Base-by-base conservation (phyloP, 331 rosid species). In the Malus hybrid region DNA sequence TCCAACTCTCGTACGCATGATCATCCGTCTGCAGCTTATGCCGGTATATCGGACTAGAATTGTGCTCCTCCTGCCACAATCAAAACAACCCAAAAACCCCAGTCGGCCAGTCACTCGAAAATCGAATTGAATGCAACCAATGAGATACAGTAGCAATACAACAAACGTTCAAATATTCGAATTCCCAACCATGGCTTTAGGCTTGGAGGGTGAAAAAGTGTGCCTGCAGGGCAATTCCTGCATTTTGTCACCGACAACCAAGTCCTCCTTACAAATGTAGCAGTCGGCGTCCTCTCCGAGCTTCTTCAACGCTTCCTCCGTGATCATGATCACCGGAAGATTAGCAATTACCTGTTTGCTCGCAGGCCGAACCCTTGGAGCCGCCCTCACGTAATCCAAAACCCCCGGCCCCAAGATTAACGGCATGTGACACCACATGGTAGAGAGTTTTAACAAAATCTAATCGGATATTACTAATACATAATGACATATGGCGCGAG, bases 221-320 rank as follows among this genome's bases (percentile, higher is more conserved):
- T 94, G 99, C 85, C 83, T 94, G 99, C 97, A 94, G 60, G 99
- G 99, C 81, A 95, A 72, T 82, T 92, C 99, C 77, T 90, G 93
- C 97, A 92, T 92, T 79, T 89, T 77, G 71, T 92, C 97, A 79
- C 86, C 78, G 65, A 86, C 80, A 71, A 61, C 87, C 73, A 92
- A 84, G 68, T 89, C 79, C 75, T 95, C 99, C 80, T 87, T 84
- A 86, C 99, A 95, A 86, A 95, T 95, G 63, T 92, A 88, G 80
- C 97, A 92, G 62, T 92, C 88, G 10, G 84, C 89, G 73, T 92
- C 99, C 78, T 82, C 87, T 66, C 92, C 93, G 34, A 90, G 80
- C 81, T 77, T 87, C 69, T 75, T 82, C 63, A 94, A 84, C 66
- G 75, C 66, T 57, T 95, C 97, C 74, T 88, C 90, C n/a, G 93